Evolutionary conservation across 257 asterid species (phyloP), one percentile per base, ranked within the genome.

Genomic region (Linaria vulgaris): DNA sequence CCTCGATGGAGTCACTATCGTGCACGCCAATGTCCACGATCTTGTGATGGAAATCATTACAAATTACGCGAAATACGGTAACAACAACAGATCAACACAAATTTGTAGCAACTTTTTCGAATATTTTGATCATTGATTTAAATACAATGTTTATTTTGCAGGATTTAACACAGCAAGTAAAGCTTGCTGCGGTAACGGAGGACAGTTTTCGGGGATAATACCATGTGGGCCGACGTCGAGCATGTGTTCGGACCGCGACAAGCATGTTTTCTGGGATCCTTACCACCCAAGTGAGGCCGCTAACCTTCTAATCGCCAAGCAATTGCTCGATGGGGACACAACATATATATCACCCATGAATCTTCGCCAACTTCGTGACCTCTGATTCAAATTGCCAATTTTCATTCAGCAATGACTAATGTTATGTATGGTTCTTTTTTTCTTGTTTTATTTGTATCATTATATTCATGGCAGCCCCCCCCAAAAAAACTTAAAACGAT

Each of bases 231-330:
- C 96, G 14, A 79, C 96, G 0, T 91, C 98, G 5, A 85, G 80
- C 67, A 25, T 84, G 83, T 88, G 98, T 67, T 51, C 80, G 4
- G 90, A 88, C 27, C 68, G 90, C 0, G 85, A 80, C 52, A 88
- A 88, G 53, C 91, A 91, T 73, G 91, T 91, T 6, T 91, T 91
- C 43, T 91, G 98, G 98, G 98, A 91, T 73, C 85, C 94, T 47
- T 91, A 91, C 72, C 98, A 91, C 63, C 98, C 98, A 0, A 91
- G 95, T 63, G 91, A 91, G 66, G 96, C 96, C 8, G 94, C 98
- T 22, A 91, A 91, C 69, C 6, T 91, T 69, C 48, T 91, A 22
- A 88, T 91, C 51, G 91, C 98, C 47, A 91, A 91, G 22, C 95
- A 86, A 44, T 14, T 91, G 74, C 12, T 91, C 19, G 86, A 85